phyloP scores from a whole-genome alignment of 768 basidiomycete species.

The Calocera cornea region DNA sequence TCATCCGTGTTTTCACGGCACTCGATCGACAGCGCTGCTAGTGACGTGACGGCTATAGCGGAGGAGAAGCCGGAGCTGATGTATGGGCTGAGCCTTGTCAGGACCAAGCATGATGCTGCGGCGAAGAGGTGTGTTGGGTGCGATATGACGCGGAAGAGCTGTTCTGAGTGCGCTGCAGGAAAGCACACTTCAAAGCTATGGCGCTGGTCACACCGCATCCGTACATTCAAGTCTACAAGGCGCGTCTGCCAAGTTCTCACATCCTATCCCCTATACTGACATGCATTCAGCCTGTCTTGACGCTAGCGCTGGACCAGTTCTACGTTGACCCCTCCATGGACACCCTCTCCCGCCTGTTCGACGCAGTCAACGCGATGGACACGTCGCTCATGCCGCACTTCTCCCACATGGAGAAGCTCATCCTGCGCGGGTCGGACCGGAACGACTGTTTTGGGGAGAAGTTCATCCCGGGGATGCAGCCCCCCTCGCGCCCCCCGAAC shows the following conservation, averaged over 20 bases:
- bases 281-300: conserved; percentile 61
- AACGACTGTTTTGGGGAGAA: conserved; percentile 88
- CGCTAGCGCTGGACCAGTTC: conserved; percentile 92
- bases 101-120: conserved; percentile 80
- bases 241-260: conserved; percentile 21
- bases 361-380: conserved; percentile 87
- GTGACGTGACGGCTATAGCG: background rate
- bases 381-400: conserved; percentile 63
- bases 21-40: background rate
- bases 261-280: background rate
- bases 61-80: conserved; percentile 40
- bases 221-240: conserved; percentile 94
- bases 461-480: conserved; percentile 28
- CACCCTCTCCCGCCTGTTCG: conserved; percentile 78
- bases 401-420: conserved; percentile 67
- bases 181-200: conserved; percentile 86
- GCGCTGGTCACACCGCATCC: conserved; percentile 89
- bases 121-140: conserved; percentile 46
- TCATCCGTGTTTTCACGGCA: conserved; percentile 53
- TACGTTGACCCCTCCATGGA: conserved; percentile 79
- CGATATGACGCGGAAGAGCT: background rate
- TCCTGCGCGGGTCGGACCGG: conserved; percentile 80
- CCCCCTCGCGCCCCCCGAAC: background rate
- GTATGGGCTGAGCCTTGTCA: conserved; percentile 80
- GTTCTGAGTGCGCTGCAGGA: conserved; percentile 34